Evolutionary conservation across 495 filamentous ascomycete species (phyloP).

Genomic region (Penicillium cataractarum): DNA sequence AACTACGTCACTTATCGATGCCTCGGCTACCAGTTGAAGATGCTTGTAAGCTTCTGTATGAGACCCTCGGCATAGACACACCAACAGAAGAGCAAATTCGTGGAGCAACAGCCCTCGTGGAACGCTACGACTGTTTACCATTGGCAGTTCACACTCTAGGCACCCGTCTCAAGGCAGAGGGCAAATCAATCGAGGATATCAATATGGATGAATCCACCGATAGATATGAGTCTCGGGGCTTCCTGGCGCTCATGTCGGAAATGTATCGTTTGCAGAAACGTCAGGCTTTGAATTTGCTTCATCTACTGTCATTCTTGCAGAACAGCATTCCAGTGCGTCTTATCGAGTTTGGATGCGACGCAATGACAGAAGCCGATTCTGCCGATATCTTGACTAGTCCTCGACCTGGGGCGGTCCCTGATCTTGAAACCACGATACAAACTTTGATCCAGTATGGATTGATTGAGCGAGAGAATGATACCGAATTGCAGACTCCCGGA

Average conservation of each 20-base stretch:
- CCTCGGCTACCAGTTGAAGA: conserved; percentile 60
- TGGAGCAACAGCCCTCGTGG: conserved; percentile 66
- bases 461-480: background rate
- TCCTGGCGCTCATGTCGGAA: background rate
- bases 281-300: background rate
- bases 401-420: background rate
- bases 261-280: background rate
- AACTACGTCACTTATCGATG: conserved; percentile 69
- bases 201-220: background rate
- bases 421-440: background rate
- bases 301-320: background rate
- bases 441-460: background rate
- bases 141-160: conserved; percentile 79
- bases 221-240: background rate
- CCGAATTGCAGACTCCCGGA: background rate
- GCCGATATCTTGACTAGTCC: background rate
- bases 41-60: conserved; percentile 60
- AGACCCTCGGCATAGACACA: conserved; percentile 55
- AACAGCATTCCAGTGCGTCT: background rate
- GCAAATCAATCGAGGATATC: conserved; percentile 63
- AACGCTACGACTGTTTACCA: conserved; percentile 70
- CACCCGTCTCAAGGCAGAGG: conserved; percentile 69
- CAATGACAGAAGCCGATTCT: background rate
- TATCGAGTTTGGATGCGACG: background rate
- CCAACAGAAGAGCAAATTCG: conserved; percentile 58